Evolutionary conservation across 2,329 filamentous ascomycete genomes (phyloP), one percentile per base, ranked within the genome.

Genomic region (Venturia aucupariae): DNA sequence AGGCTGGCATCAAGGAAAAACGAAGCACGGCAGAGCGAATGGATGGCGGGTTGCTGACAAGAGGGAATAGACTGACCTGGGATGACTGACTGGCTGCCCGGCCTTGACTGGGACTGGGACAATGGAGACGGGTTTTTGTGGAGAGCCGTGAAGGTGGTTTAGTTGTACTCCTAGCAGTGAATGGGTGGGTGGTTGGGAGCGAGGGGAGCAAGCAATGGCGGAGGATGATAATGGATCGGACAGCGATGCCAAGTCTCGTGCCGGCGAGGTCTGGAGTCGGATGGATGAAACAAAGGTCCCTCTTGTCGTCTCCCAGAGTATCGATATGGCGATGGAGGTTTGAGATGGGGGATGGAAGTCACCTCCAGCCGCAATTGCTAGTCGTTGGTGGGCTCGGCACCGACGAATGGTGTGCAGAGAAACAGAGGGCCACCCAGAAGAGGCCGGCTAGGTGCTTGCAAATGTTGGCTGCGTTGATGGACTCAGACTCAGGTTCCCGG

Each of bases 1-100:
- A 62, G 60, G 60, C 60, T 62, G 60, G 60, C 60, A 62, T 5
- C 10, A 32, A 3, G 41, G 30, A 48, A 51, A 62, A 51, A 62
- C 1, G 27, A 61, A 60, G n/a, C 32, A 60, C 19, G 13, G 39
- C 57, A 41, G 38, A 44, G 35, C 60, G 22, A 22, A 35, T 35
- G 27, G 60, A 46, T n/a, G 60, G 60, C 44, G 17, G 42, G 32
- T 42, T 15, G 24, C n/a, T 27, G 42, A 22, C 11, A 48, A 27
- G 42, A 48, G 32, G 38, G 7, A 30, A 51, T 51, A 15, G 60
- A 62, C 60, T 57, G 51, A 61, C 59, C 59, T 61, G 30, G 27
- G 27, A 38, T 57, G 46, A 15, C 22, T 57, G 51, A 35, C 51
- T 35, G 51, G 51, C 51, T 35, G 51, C 15, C 51, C 8, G 51